Conservation (phyloP, 129 eudicot genomes). For the Centaurea solstitialis region DNA sequence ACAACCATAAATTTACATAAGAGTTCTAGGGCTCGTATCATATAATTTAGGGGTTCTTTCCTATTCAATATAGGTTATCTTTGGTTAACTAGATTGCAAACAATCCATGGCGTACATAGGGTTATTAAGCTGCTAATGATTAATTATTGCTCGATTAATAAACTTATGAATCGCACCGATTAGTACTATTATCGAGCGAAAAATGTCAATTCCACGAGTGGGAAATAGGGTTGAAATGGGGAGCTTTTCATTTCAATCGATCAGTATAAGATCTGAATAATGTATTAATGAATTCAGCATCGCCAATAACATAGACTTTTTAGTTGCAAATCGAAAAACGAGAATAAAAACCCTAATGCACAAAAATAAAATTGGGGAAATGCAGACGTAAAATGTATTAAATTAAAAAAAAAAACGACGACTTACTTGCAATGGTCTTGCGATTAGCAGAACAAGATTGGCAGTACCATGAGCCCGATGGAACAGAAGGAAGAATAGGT, state of each 20-base stretch:
- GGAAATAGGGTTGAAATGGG: not conserved
- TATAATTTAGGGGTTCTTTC: not conserved
- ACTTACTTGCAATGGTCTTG: slow-evolving; percentile 46
- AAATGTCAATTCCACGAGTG: not conserved
- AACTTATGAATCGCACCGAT: not conserved
- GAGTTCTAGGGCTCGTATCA: not conserved
- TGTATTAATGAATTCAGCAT: not conserved
- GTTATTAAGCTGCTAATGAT: not conserved
- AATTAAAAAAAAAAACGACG: not conserved
- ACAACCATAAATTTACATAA: not conserved
- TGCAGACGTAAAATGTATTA: not conserved
- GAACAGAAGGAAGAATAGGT: slow-evolving; percentile 69
- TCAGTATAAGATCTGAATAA: not conserved
- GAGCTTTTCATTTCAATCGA: not conserved
- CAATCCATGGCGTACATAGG: not conserved
- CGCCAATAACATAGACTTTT: not conserved
- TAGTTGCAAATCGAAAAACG: not conserved
- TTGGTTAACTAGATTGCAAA: not conserved
- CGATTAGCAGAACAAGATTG: slow-evolving; percentile 48
- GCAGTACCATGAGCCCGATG: slow-evolving; percentile 76
- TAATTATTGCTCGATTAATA: not conserved
- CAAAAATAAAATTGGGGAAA: not conserved
- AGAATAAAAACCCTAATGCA: not conserved
- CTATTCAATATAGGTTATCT: not conserved
- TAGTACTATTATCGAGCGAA: not conserved